phyloP scores from a whole-genome alignment of 1,139 yeast species.

The Kluyveromyces sp. region DNA sequence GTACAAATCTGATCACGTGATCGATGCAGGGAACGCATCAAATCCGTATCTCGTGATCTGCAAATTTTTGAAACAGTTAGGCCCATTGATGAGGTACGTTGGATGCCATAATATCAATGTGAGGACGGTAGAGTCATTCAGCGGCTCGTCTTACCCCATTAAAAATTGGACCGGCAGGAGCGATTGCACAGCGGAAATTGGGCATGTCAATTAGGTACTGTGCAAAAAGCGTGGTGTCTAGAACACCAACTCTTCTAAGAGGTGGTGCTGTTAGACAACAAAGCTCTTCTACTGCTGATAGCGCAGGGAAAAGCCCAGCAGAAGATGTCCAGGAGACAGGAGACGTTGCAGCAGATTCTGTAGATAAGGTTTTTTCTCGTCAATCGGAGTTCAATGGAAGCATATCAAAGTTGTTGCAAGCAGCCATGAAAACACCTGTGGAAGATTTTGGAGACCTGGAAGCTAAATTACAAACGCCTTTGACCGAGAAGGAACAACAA shows the following conservation, averaged over 20 bases:
- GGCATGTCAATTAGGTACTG: constrained; percentile 4
- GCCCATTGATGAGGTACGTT: not conserved
- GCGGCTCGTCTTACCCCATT: not conserved
- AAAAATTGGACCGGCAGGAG: not conserved
- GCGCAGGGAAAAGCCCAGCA: not conserved
- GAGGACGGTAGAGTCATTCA: not conserved
- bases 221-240: constrained; percentile 1
- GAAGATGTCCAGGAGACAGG: not conserved
- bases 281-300: not conserved
- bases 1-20: not conserved
- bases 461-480: constrained; percentile 13
- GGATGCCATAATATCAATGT: not conserved
- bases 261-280: constrained; percentile 4
- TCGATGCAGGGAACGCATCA: not conserved
- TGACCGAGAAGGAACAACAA: constrained; percentile 26
- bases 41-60: not conserved
- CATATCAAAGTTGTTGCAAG: constrained; percentile 18
- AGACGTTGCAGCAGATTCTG: not conserved
- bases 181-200: not conserved
- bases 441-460: constrained; percentile 16
- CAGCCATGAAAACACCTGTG: constrained; percentile 18
- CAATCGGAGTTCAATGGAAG: constrained; percentile 25
- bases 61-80: constrained; percentile 2
- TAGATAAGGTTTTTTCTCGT: constrained; percentile 18
- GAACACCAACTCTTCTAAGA: constrained; percentile 1